Evolutionary conservation across 139 green algal genomes (phyloP).

Genomic region (Asterochloris sp.): DNA sequence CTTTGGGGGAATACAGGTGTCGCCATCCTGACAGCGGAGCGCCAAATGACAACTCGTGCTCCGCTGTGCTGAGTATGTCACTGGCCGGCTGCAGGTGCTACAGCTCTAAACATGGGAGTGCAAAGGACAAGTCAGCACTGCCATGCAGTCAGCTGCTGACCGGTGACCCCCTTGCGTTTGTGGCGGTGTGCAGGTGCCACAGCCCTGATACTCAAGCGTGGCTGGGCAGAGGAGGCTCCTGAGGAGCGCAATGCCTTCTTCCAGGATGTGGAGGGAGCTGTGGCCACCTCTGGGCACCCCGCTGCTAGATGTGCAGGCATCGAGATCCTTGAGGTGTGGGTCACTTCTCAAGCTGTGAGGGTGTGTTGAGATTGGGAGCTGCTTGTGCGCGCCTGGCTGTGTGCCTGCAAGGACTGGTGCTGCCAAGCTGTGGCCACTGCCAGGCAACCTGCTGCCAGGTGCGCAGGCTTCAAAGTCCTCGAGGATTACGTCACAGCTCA

Average conservation of each 20-base stretch:
- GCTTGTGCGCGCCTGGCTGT: too few relatives aligned
- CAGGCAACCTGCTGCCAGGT: too few relatives aligned
- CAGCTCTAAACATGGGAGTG: not conserved
- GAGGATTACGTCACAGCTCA: too few relatives aligned
- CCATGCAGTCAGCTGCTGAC: constrained; percentile 1
- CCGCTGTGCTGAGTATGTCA: not conserved
- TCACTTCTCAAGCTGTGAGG: too few relatives aligned
- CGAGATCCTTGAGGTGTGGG: constrained; percentile 4
- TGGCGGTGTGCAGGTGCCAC: constrained; percentile 33
- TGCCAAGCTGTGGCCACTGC: too few relatives aligned
- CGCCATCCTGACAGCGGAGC: not conserved
- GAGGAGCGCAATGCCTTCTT: constrained; percentile 41
- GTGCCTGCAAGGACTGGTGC: too few relatives aligned
- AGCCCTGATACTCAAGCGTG: constrained; percentile 70
- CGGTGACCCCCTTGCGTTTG: constrained; percentile 27
- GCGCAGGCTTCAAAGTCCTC: too few relatives aligned
- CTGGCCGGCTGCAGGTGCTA: not conserved
- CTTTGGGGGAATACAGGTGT: not conserved
- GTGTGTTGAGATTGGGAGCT: too few relatives aligned
- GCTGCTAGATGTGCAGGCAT: constrained; percentile 13
- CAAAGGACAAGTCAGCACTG: not conserved
- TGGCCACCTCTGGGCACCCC: not conserved
- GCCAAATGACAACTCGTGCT: not conserved
- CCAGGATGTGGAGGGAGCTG: constrained; percentile 21
- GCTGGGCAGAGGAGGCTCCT: constrained; percentile 47